phyloP scores from a whole-genome alignment of 768 basidiomycete species.

The Clathrus columnatus region DNA sequence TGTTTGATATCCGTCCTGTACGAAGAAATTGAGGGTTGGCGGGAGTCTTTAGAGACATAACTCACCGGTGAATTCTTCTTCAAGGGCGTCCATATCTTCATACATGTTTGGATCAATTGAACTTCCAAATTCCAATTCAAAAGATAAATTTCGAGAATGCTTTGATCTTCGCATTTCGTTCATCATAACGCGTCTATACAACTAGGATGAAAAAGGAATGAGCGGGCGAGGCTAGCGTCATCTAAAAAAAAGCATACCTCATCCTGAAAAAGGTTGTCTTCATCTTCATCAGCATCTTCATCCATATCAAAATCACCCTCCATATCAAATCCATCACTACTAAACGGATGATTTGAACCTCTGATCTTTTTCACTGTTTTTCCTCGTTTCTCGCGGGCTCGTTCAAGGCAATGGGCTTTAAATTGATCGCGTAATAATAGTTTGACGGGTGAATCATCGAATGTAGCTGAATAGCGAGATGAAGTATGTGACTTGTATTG shows the following conservation, averaged over 20 bases:
- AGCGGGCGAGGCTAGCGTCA: constrained; percentile 2
- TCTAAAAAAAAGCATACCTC: constrained; percentile 35
- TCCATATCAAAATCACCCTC: constrained; percentile 39
- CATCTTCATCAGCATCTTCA: constrained; percentile 33
- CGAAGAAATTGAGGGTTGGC: not conserved
- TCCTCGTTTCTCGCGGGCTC: constrained; percentile 45
- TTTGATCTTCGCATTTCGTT: constrained; percentile 40
- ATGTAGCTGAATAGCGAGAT: not conserved
- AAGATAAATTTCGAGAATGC: constrained; percentile 55
- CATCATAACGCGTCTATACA: constrained; percentile 58
- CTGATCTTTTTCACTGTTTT: constrained; percentile 32
- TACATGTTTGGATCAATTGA: constrained; percentile 71
- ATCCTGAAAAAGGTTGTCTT: constrained; percentile 37
- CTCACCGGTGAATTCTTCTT: constrained; percentile 3
- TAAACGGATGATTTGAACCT: constrained; percentile 27
- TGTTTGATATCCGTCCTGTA: not conserved
- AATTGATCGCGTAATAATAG: constrained; percentile 51
- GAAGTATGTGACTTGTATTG: constrained; percentile 8
- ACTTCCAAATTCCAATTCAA: constrained; percentile 60
- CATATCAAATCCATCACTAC: constrained; percentile 42
- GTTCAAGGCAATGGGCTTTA: constrained; percentile 51
- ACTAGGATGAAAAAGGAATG: constrained; percentile 27
- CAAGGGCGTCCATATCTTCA: constrained; percentile 25
- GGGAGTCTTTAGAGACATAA: not conserved
- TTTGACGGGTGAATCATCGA: constrained; percentile 39